A percentile compares a stretch with the other conserved stretches of the same genome.
These are phyloP conservation scores for Pseudogymnoascus pannorum DNA, from an alignment of 2,329 filamentous ascomycete species.

Conservation along the genomic window DNA sequence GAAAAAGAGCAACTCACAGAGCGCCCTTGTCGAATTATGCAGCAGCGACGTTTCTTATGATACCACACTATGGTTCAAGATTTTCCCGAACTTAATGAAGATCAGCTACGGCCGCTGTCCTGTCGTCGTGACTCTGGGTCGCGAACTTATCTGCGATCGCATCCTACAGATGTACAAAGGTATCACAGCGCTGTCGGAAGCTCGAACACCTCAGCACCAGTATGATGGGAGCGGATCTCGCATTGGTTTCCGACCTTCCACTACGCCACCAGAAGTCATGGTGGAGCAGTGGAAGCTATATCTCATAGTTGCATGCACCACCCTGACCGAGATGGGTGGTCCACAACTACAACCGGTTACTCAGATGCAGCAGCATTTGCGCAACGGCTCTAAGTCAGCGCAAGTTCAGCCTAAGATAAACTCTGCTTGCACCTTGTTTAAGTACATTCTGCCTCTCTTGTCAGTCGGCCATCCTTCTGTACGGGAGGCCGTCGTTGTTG, in stretches of 20 bases:
- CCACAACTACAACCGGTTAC: slow-evolving; percentile 49
- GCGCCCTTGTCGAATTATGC: slow-evolving; percentile 85
- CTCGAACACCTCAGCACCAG: slow-evolving; percentile 50
- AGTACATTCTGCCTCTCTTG: slow-evolving; percentile 81
- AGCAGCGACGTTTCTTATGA: slow-evolving; percentile 94
- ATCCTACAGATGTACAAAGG: slow-evolving; percentile 88
- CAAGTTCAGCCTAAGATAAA: slow-evolving; percentile 71
- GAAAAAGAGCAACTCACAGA: slow-evolving; percentile 73
- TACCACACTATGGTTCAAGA: slow-evolving; percentile 92
- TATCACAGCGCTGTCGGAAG: slow-evolving; percentile 73
- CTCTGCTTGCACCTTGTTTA: slow-evolving; percentile 82
- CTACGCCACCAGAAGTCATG: slow-evolving; percentile 74
- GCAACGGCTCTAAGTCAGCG: slow-evolving; percentile 70
- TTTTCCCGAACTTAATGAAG: slow-evolving; percentile 90
- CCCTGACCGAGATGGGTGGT: slow-evolving; percentile 73
- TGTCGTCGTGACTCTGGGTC: slow-evolving; percentile 81
- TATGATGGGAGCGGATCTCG: slow-evolving; percentile 47
- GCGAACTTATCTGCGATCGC: slow-evolving; percentile 87
- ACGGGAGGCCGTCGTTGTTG: slow-evolving; percentile 81
- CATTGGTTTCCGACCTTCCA: slow-evolving; percentile 45
- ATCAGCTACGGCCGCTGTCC: slow-evolving; percentile 87
- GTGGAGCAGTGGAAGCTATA: slow-evolving; percentile 98
- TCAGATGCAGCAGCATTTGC: slow-evolving; percentile 62
- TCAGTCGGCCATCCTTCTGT: slow-evolving; percentile 74
- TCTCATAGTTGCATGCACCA: slow-evolving; percentile 93